Evolutionary conservation across 768 basidiomycete species (phyloP).

Genomic region (Clathrus columnatus): DNA sequence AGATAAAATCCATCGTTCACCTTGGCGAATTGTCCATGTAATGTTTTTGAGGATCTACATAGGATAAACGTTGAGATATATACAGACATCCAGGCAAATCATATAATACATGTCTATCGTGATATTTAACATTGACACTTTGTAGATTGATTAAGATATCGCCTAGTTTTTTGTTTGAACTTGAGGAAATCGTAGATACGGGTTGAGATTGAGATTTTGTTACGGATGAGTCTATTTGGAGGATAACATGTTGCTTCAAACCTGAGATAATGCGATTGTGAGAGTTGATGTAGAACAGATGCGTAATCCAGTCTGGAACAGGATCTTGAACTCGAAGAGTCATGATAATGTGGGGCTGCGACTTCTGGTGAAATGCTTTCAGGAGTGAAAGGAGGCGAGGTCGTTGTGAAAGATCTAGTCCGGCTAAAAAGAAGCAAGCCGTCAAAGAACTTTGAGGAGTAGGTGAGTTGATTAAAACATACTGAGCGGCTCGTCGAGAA

Average conservation of each 20-base stretch:
- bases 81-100: constrained; percentile 1
- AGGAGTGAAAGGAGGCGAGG: constrained; percentile 48
- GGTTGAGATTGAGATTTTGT: not conserved
- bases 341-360: constrained; percentile 53
- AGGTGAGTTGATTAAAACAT: constrained; percentile 20
- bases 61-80: not conserved
- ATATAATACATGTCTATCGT: constrained; percentile 42
- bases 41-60: constrained; percentile 65
- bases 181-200: not conserved
- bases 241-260: constrained; percentile 35
- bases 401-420: constrained; percentile 60
- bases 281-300: constrained; percentile 45
- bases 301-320: constrained; percentile 64
- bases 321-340: constrained; percentile 63
- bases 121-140: constrained; percentile 65
- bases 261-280: constrained; percentile 45
- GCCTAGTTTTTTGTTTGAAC: no score
- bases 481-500: constrained; percentile 94
- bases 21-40: constrained; percentile 72
- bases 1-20: constrained; percentile 84
- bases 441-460: not conserved
- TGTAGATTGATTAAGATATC: constrained; percentile 48
- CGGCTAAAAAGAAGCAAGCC: constrained; percentile 39
- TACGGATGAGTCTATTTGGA: constrained; percentile 16
- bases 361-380: constrained; percentile 38